These are phyloP conservation scores for Taphrina flavorubra DNA, from an alignment of 1,139 yeast genomes.

Conservation along the genomic window DNA sequence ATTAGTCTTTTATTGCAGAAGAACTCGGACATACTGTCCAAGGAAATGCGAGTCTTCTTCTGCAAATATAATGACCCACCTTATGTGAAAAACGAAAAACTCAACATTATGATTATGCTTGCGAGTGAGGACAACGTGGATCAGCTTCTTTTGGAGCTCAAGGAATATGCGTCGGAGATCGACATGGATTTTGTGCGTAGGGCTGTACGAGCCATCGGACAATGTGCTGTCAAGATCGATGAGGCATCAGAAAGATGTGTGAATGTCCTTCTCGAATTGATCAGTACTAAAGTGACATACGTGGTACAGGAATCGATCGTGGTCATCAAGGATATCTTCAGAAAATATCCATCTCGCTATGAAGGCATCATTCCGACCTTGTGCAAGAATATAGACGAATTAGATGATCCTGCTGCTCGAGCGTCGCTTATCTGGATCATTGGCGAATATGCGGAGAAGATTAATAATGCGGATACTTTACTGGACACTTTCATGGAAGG, in stretches of 20 bases:
- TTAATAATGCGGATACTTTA: conserved; percentile 60
- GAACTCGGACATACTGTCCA: conserved; percentile 77
- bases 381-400: conserved; percentile 63
- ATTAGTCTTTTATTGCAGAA: conserved; percentile 87
- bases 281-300: conserved; percentile 77
- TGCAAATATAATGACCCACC: conserved; percentile 94
- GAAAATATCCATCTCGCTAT: conserved; percentile 76
- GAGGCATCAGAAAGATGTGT: conserved; percentile 70
- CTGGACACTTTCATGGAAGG: conserved; percentile 61
- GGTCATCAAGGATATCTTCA: conserved; percentile 73
- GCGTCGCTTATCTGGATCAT: conserved; percentile 86
- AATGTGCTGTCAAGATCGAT: conserved; percentile 81
- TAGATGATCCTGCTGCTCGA: conserved; percentile 67
- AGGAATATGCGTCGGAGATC: conserved; percentile 91
- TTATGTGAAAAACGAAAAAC: conserved; percentile 87
- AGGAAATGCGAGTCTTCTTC: conserved; percentile 87
- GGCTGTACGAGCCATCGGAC: conserved; percentile 83
- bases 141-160: conserved; percentile 77
- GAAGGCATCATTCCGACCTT: conserved; percentile 74
- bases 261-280: conserved; percentile 72
- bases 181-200: conserved; percentile 87
- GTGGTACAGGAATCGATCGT: conserved; percentile 79
- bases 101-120: conserved; percentile 85
- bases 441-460: conserved; percentile 83
- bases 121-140: conserved; percentile 74